Base-by-base conservation (phyloP, 2,329 filamentous ascomycete species). In the Cryphonectria nitschkei region DNA sequence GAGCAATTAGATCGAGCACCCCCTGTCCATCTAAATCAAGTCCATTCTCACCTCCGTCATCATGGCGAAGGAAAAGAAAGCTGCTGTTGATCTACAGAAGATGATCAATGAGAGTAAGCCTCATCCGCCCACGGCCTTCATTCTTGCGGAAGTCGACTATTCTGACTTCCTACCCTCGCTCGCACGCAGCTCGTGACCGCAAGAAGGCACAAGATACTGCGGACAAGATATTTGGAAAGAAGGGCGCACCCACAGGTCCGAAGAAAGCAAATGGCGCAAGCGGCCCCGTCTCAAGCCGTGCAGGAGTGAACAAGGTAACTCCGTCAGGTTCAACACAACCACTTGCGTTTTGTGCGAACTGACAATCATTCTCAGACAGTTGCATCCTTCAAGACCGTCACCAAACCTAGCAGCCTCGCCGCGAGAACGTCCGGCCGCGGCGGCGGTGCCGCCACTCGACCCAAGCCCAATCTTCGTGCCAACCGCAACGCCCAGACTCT, bases 161-260 rank as follows among this genome's bases (percentile, higher is more conserved):
- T 61, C 72, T 68, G 52, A 64, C 37, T 19, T 32, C 26, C 34
- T 8, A 1, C n/a, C 19, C 6, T 13, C 32, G 14, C 26, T 43
- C 14, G 58, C 46, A 39, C 32, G 50, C 75, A 89, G 88, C 85
- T 73, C 90, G 92, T 73, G 86, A 92, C 79, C 88, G 89, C 78
- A 92, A 92, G 82, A 90, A 89, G 82, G 90, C 92, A 75, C 88
- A 93, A 77, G 85, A 83, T 3, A 87, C 94, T n/a, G 92, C 92
- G 43, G 86, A 92, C 76, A 85, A 88, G 77, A 93, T 95, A 77
- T 90, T 95, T 75, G 88, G 88, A 75, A 84, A 81, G 74, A 87
- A 88, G 77, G 88, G 90, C 75, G 81, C 85, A 46, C 81, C 86
- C 67, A 91, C 87, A 77, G 86, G 82, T 16, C 82, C 90, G 54